These are phyloP conservation scores for Mycena latifolia DNA, from an alignment of 768 basidiomycete species.

Conservation along the genomic window DNA sequence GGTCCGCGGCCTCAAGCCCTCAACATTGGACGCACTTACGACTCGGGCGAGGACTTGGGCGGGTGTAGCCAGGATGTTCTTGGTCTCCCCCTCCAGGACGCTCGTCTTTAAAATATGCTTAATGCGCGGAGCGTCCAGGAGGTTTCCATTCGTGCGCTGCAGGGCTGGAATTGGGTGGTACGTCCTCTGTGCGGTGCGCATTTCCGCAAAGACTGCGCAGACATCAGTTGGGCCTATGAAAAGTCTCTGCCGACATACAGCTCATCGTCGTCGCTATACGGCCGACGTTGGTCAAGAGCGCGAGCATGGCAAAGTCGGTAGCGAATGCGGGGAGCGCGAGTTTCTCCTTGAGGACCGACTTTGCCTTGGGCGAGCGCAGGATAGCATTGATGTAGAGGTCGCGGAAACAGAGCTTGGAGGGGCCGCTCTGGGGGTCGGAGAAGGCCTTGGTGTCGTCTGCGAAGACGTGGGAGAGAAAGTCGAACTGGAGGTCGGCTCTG, in stretches of 20 bases:
- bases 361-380: conserved; percentile 72
- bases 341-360: conserved; percentile 79
- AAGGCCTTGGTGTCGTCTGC: conserved; percentile 71
- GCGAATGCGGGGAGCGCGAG: conserved; percentile 72
- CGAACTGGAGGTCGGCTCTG: conserved; percentile 80
- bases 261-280: conserved; percentile 87
- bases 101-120: conserved; percentile 80
- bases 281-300: conserved; percentile 82
- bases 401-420: conserved; percentile 65
- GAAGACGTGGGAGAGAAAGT: conserved; percentile 85
- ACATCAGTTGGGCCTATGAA: conserved; percentile 22
- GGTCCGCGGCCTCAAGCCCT: conserved; percentile 9
- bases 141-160: conserved; percentile 75
- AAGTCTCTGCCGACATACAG: conserved; percentile 60
- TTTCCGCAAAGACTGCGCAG: conserved; percentile 77
- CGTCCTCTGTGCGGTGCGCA: conserved; percentile 81
- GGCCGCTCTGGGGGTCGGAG: conserved; percentile 55
- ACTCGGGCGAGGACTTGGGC: conserved; percentile 66
- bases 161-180: conserved; percentile 84
- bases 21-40: conserved; percentile 52
- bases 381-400: conserved; percentile 68
- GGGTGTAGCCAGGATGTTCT: conserved; percentile 63
- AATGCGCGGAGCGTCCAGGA: conserved; percentile 85
- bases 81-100: conserved; percentile 58
- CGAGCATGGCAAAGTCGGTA: conserved; percentile 80